Base-by-base conservation (phyloP, 805 yeast species). In the Candida berthetii region DNA sequence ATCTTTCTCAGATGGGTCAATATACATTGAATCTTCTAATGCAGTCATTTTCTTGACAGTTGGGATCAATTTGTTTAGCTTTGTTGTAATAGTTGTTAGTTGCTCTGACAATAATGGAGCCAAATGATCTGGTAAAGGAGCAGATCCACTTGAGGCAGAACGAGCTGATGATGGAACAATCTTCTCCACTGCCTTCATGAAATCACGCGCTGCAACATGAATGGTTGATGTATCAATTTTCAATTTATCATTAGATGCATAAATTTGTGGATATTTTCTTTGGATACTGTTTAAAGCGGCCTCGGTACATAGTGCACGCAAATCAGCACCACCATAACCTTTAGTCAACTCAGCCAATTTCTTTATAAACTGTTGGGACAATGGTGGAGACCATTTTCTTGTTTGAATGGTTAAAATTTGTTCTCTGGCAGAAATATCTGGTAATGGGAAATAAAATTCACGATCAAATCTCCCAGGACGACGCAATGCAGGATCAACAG, bases 251-350 rank as follows among this genome's bases (percentile, higher is more conserved):
- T 74, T 70, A 9, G 90, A 74, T 47, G 73, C 65, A 61, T 93
- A 93, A 36, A 93, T 91, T 61, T 93, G 98, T 0, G 99, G 99
- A 51, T 83, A 91, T 36, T 82, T 77, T 48, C 98, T 69, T 62
- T 91, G 97, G 33, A 93, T 91, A 53, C 96, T 82, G 53, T 84
- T 82, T 47, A 93, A 69, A 0, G 98, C 98, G 25, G 97, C 90
- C 58, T 93, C 99, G 0, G 98, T 91, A 60, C 98, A 89, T 25
- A 93, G 66, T 0, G 98, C 96, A 42, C 96, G 69, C 47, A 93
- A 67, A 61, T 93, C 99, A 3, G 99, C 98, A 67, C 99, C 99
- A 37, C 99, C 99, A 56, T 86, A 93, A 0, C 99, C 99, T 58
- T 90, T 91, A 0, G 99, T 91, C 43, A 87, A 64, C 17, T 71